Conservation (phyloP, 352 stramenopile species). For the Blastocystis sp. region DNA sequence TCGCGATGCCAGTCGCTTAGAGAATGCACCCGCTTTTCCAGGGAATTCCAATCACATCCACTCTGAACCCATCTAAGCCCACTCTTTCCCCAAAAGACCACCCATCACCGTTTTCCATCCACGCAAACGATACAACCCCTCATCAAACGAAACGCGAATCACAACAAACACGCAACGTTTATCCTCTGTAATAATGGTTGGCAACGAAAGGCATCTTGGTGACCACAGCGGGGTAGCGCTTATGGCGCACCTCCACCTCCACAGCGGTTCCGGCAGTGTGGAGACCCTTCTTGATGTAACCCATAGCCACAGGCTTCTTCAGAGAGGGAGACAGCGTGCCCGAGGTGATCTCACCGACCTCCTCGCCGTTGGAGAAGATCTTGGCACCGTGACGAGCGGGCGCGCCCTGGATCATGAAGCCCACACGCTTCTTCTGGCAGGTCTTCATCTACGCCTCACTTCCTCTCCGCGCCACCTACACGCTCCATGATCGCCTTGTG, state of each 20-base stretch:
- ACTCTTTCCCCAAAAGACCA: too few relatives aligned
- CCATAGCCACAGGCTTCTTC: constrained; percentile 96
- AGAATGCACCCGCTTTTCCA: too few relatives aligned
- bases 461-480: constrained; percentile 88
- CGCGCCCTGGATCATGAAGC: constrained; percentile 92
- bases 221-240: constrained; percentile 87
- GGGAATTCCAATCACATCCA: too few relatives aligned
- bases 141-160: too few relatives aligned
- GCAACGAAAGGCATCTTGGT: constrained; percentile 98
- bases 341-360: constrained; percentile 89
- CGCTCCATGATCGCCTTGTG: constrained; percentile 91
- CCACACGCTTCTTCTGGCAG: constrained; percentile 89
- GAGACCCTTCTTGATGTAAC: constrained; percentile 90
- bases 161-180: constrained; percentile 53
- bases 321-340: constrained; percentile 94
- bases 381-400: constrained; percentile 86
- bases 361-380: constrained; percentile 77
- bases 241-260: constrained; percentile 91
- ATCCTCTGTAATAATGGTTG: constrained; percentile 89
- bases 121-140: not conserved
- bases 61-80: too few relatives aligned
- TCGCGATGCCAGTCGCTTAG: too few relatives aligned
- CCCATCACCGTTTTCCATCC: not conserved
- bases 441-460: constrained; percentile 92
- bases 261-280: constrained; percentile 91